Conservation (phyloP, 139 green algal genomes). For the Micractinium conductrix region DNA sequence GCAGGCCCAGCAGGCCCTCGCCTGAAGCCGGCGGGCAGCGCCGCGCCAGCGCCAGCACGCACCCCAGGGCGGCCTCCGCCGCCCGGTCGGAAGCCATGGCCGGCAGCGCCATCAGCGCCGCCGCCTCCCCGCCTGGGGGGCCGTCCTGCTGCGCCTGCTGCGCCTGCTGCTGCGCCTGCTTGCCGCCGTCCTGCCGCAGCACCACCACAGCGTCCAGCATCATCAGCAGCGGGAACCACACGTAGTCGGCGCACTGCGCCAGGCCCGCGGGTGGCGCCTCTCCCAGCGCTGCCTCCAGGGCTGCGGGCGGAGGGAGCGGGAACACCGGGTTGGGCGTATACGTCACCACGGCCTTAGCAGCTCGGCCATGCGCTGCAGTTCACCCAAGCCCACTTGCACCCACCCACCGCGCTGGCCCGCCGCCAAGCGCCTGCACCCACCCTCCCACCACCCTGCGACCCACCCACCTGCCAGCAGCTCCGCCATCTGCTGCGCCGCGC, state of each 20-base stretch:
- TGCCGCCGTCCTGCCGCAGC: background rate
- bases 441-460: background rate
- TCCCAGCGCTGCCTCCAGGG: conserved; percentile 32
- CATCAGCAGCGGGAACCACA: conserved; percentile 73
- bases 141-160: background rate
- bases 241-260: conserved; percentile 70
- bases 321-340: background rate
- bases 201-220: conserved; percentile 60
- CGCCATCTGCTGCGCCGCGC: conserved; percentile 41
- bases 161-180: background rate
- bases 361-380: conserved; percentile 40
- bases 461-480: conserved; percentile 8
- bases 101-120: conserved; percentile 39
- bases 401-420: too few relatives aligned
- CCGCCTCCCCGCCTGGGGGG: background rate
- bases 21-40: background rate
- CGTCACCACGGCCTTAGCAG: too few relatives aligned
- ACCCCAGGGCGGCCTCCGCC: conserved; percentile 56
- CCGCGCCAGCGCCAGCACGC: conserved; percentile 7
- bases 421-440: conserved; percentile 58
- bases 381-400: background rate
- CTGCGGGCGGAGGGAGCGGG: background rate
- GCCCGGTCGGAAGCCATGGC: conserved; percentile 58
- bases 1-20: conserved; percentile 35
- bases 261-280: conserved; percentile 45